Evolutionary conservation across 139 green algal species (phyloP).

Genomic region (Chlorella ohadii): DNA sequence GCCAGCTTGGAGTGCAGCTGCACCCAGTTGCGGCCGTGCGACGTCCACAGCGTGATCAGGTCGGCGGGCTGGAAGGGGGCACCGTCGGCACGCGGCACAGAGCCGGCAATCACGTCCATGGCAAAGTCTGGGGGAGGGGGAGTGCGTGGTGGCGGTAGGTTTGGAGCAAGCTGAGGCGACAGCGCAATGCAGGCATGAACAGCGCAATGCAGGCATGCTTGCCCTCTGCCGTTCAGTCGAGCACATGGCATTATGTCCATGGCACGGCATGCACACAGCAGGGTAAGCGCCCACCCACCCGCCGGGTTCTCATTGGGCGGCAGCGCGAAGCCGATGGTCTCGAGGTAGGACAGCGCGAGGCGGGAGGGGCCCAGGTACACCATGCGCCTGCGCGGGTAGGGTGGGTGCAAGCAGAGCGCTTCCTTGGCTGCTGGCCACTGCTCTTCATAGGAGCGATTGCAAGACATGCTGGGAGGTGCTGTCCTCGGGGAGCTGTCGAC

Average conservation of each 20-base stretch:
- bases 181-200: too few species aligned
- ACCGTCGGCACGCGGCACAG: conserved; percentile 33
- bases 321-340: conserved; percentile 62
- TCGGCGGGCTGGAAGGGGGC: conserved; percentile 54
- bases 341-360: conserved; percentile 63
- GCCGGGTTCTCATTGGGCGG: conserved; percentile 74
- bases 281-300: not conserved
- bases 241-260: too few species aligned
- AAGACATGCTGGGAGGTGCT: too few species aligned
- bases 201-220: too few species aligned
- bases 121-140: conserved; percentile 53
- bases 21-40: conserved; percentile 42
- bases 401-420: too few species aligned
- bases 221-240: too few species aligned
- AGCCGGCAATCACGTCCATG: conserved; percentile 69
- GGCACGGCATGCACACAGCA: not conserved
- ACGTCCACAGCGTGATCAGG: conserved; percentile 50
- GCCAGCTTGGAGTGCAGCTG: conserved; percentile 13
- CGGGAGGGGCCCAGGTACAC: conserved; percentile 64
- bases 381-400: conserved; percentile 18
- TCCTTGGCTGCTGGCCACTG: too few species aligned
- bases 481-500: too few species aligned
- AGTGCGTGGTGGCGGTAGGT: not conserved
- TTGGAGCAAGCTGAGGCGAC: too few species aligned
- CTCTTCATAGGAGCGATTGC: too few species aligned